A percentile compares a stretch with the other conserved stretches of the same genome.
Conservation (phyloP, 306 rosid species). For the Pterocarpus macrocarpus region DNA sequence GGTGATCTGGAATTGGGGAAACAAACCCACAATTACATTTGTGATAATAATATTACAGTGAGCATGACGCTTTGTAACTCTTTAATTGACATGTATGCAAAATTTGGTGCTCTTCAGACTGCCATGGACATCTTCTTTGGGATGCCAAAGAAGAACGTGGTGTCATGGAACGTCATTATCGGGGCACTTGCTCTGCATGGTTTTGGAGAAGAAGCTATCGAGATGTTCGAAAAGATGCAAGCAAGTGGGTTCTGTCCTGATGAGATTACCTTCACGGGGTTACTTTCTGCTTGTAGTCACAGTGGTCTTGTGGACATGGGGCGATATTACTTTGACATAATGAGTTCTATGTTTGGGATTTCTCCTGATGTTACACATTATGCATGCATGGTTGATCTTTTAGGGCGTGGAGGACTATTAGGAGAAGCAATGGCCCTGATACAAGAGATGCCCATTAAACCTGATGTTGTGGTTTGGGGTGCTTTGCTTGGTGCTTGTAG, state of each 20-base stretch:
- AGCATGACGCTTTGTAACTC: slow-evolving; percentile 62
- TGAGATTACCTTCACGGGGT: slow-evolving; percentile 73
- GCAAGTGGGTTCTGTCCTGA: slow-evolving; percentile 62
- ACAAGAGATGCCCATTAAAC: slow-evolving; percentile 70
- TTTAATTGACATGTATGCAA: slow-evolving; percentile 76
- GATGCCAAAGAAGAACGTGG: slow-evolving; percentile 64
- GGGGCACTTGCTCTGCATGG: slow-evolving; percentile 81
- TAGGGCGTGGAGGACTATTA: slow-evolving; percentile 72
- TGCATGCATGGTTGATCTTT: slow-evolving; percentile 82
- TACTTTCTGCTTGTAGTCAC: slow-evolving; percentile 85
- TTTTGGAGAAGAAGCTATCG: slow-evolving; percentile 62
- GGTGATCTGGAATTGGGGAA: slow-evolving; percentile 73
- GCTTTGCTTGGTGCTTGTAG: slow-evolving; percentile 87
- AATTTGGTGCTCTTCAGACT: slow-evolving; percentile 69
- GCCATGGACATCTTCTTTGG: slow-evolving; percentile 60
- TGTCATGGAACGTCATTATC: slow-evolving; percentile 73
- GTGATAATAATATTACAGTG: slow-evolving; percentile 43
- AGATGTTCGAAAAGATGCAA: slow-evolving; percentile 68
- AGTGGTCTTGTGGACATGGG: slow-evolving; percentile 71
- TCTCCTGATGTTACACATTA: slow-evolving; percentile 71
- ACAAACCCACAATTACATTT: slow-evolving; percentile 57
- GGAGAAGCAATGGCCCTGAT: slow-evolving; percentile 69
- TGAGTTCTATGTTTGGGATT: slow-evolving; percentile 58
- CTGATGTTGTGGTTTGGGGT: slow-evolving; percentile 78
- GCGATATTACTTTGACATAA: slow-evolving; percentile 59